Conservation (phyloP, 805 yeast species). For the Cyberlindnera americana region DNA sequence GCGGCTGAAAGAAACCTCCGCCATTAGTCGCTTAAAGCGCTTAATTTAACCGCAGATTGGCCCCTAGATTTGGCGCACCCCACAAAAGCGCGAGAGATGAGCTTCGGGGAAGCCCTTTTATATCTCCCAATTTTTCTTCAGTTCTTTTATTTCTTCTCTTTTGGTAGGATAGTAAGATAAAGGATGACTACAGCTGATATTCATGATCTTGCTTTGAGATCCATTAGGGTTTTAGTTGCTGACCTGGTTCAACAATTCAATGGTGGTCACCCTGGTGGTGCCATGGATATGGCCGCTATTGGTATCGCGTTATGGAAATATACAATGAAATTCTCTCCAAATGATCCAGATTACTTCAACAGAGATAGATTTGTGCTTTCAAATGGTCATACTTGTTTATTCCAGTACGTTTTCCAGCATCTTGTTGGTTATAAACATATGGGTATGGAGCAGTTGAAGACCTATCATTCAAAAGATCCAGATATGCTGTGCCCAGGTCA, state of each 20-base stretch:
- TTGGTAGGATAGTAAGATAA: not conserved
- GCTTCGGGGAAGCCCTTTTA: too few relatives aligned
- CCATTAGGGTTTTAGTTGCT: conserved; percentile 83
- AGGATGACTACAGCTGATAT: conserved; percentile 15
- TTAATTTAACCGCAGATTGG: too few relatives aligned
- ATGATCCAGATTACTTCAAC: conserved; percentile 87
- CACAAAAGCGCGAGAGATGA: too few relatives aligned
- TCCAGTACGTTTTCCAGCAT: conserved; percentile 80
- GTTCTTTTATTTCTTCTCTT: too few relatives aligned
- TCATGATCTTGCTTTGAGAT: conserved; percentile 45
- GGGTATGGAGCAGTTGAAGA: conserved; percentile 78
- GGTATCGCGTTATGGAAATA: conserved; percentile 89
- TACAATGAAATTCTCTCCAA: conserved; percentile 75
- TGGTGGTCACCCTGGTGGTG: conserved; percentile 99
- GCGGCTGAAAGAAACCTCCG: too few relatives aligned
- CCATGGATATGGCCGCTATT: conserved; percentile 46
- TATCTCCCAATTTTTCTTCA: too few relatives aligned
- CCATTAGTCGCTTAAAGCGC: too few relatives aligned
- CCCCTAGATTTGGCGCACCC: too few relatives aligned
- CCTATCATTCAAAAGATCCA: conserved; percentile 72
- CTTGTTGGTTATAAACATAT: conserved; percentile 73
- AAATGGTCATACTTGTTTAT: conserved; percentile 95
- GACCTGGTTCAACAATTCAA: conserved; percentile 85
- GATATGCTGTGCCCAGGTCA: conserved; percentile 93
- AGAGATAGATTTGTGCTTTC: conserved; percentile 93